These are phyloP conservation scores for Vararia minispora DNA, from an alignment of 768 basidiomycete species.

Conservation along the genomic window DNA sequence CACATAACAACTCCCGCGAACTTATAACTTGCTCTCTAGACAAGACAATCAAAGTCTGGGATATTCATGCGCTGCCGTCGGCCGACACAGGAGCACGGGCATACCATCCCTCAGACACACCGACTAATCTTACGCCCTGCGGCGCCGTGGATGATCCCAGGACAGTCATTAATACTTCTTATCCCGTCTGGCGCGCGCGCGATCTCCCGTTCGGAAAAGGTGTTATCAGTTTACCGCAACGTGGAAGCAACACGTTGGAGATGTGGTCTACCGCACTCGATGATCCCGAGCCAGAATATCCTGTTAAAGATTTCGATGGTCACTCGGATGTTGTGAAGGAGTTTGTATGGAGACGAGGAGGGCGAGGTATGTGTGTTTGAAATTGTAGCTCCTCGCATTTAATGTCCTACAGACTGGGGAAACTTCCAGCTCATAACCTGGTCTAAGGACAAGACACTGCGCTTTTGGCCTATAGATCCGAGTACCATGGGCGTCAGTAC, in stretches of 20 bases:
- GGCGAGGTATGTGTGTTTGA: conserved; percentile 28
- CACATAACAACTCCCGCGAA: conserved; percentile 58
- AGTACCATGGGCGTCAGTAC: conserved; percentile 53
- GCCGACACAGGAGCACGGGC: background rate
- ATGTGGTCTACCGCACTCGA: conserved; percentile 51
- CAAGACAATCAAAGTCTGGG: conserved; percentile 87
- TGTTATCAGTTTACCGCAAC: conserved; percentile 77
- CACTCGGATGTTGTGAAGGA: conserved; percentile 94
- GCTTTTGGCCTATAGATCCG: conserved; percentile 80
- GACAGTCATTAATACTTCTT: conserved; percentile 53
- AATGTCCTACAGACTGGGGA: conserved; percentile 20
- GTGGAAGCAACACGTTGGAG: conserved; percentile 74
- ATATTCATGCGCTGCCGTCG: conserved; percentile 29
- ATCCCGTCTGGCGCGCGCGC: conserved; percentile 93
- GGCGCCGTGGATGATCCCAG: conserved; percentile 27
- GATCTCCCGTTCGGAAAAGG: conserved; percentile 89
- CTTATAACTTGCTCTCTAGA: conserved; percentile 93
- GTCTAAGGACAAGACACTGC: conserved; percentile 85
- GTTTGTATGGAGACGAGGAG: conserved; percentile 87
- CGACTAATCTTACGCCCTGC: conserved; percentile 8
- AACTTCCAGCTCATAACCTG: conserved; percentile 63
- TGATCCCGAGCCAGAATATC: conserved; percentile 23
- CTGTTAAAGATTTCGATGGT: conserved; percentile 73
- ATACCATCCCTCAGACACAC: conserved; percentile 2
- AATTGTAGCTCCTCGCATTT: background rate